A percentile compares a stretch with the other conserved stretches of the same genome.
Conservation (phyloP, 2,329 filamentous ascomycete genomes). For the Mycosphaerella arachidis region DNA sequence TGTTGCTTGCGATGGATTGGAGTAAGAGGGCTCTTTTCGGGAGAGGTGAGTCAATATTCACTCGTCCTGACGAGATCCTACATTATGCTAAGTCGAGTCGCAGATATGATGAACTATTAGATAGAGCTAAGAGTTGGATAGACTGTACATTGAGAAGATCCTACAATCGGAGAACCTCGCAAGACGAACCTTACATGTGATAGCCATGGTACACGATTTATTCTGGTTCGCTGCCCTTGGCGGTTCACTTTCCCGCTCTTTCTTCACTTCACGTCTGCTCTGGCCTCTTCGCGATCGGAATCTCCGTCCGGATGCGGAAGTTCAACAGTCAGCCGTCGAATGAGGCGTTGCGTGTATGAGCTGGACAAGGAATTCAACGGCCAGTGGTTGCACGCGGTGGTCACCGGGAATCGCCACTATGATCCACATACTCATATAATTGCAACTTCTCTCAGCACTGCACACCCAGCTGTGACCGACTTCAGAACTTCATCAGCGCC, state of each 20-base stretch:
- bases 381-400: not conserved
- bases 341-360: not conserved
- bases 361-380: not conserved
- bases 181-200: not conserved
- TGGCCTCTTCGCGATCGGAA: not conserved
- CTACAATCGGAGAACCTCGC: not conserved
- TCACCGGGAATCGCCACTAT: too few relatives aligned
- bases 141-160: conserved; percentile 1
- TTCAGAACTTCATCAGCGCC: not conserved
- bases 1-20: conserved; percentile 96
- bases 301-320: not conserved
- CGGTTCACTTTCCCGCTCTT: not conserved
- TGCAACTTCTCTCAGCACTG: not conserved
- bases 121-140: not conserved
- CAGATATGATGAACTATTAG: conserved; percentile 35
- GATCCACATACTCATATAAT: not conserved
- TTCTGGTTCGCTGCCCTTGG: not conserved
- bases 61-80: not conserved
- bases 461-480: too few relatives aligned
- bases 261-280: not conserved
- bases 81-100: conserved; percentile 11
- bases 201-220: not conserved
- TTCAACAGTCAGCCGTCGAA: too few relatives aligned
- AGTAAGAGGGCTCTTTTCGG: conserved; percentile 94
- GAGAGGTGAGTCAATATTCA: conserved; percentile 63